A percentile compares a stretch with the other conserved stretches of the same genome.
These are phyloP conservation scores for Volvariella surrecta DNA, from an alignment of 1,284 basidiomycete genomes.

Conservation along the genomic window DNA sequence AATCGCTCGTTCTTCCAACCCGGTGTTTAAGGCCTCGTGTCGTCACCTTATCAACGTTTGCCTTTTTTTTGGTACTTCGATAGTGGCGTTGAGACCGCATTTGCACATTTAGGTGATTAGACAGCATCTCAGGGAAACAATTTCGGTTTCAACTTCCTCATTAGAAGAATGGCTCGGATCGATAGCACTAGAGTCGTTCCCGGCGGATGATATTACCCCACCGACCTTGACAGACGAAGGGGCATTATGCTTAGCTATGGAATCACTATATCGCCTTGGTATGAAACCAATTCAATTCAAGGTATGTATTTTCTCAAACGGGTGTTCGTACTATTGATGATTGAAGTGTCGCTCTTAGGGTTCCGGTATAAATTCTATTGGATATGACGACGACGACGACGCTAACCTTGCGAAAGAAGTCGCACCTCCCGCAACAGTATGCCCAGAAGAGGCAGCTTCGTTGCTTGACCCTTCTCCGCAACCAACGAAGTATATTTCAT, in stretches of 20 bases:
- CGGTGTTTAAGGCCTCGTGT: slow-evolving; percentile 34
- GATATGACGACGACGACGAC: too few relatives aligned
- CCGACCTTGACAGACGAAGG: slow-evolving; percentile 22
- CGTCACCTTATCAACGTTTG: slow-evolving; percentile 40
- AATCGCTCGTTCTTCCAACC: slow-evolving; percentile 40
- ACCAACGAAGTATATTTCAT: too few relatives aligned
- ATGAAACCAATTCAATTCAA: slow-evolving; percentile 41
- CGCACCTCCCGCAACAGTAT: too few relatives aligned
- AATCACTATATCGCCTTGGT: slow-evolving; percentile 34
- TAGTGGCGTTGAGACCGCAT: slow-evolving; percentile 5
- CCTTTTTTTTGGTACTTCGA: slow-evolving; percentile 2
- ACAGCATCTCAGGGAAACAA: not conserved
- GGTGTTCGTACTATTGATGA: too few relatives aligned
- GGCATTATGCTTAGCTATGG: slow-evolving; percentile 36
- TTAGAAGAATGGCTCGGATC: slow-evolving; percentile 1
- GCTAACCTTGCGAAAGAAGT: too few relatives aligned
- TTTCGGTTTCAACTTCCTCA: not conserved
- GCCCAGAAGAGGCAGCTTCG: too few relatives aligned
- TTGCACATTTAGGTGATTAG: slow-evolving; percentile 5
- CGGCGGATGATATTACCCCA: not conserved
- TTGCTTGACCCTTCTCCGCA: too few relatives aligned
- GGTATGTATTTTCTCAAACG: slow-evolving; percentile 27
- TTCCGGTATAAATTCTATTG: too few relatives aligned
- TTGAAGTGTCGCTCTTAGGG: too few relatives aligned
- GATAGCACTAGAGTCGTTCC: not conserved